Evolutionary conservation across 148 eudicot species (phyloP), one percentile per base, ranked within the genome.

Genomic region (Rhododendron vialii): DNA sequence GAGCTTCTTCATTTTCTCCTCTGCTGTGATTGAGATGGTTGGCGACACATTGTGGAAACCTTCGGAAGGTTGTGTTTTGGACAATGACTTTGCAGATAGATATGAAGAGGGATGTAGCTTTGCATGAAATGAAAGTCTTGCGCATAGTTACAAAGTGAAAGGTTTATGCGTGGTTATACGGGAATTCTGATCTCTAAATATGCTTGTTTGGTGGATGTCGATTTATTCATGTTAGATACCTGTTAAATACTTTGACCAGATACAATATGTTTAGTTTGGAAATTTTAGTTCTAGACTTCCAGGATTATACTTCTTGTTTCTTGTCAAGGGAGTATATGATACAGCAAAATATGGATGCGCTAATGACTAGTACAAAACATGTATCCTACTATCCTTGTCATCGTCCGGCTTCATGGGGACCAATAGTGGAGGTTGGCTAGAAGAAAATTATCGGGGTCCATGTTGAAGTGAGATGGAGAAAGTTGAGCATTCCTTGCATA

Each of bases 1-100:
- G 50, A 82, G 35, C 71, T 47, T 26, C 81, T 86, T 45, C 48
- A 74, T 82, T 53, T 86, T 73, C 45, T 82, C 67, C 61, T 57
- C 48, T 57, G 59, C 36, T 48, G 53, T 65, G 78, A 86, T 69
- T 81, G 43, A 78, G 61, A 9, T 59, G 51, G 63, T 53, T 77
- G 36, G 86, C 17, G 28, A 38, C 73, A 35, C 81, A 55, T 36
- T 53, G 26, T 12, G 51, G 74, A 77, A 85, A 59, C 10, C 15
- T 50, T 14, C 10, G 6, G 28, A 12, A 28, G 75, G 75, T 26
- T n/a, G 33, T 67, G 20, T 30, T 69, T 41, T 65, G 71, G 30
- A n/a, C 28, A 14, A 69, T 28, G 30, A 28, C 38, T 28, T 69
- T 69, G 36, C 36, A 69, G 18, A 69, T 69, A 28, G 36, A 12